These are phyloP conservation scores for Penicillium cosmopolitanum DNA, from an alignment of 495 filamentous ascomycete genomes.

Conservation along the genomic window DNA sequence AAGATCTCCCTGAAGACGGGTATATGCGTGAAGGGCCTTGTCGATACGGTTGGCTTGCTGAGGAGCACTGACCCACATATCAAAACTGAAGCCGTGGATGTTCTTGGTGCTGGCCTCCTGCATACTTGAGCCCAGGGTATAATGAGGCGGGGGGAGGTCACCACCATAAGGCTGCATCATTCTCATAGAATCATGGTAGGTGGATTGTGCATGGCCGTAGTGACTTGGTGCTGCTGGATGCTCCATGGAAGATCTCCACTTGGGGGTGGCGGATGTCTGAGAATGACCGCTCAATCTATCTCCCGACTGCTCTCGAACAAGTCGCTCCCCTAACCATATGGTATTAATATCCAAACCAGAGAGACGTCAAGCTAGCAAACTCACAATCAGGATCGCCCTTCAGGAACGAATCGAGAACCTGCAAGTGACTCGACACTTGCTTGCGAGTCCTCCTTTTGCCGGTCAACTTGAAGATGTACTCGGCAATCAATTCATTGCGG, in stretches of 20 bases:
- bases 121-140: slow-evolving; percentile 41
- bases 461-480: slow-evolving; percentile 74
- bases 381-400: slow-evolving; percentile 60
- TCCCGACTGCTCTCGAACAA: slow-evolving; percentile 45
- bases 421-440: slow-evolving; percentile 95
- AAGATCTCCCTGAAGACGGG: slow-evolving; percentile 49
- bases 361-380: slow-evolving; percentile 12
- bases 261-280: slow-evolving; percentile 35
- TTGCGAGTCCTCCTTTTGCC: slow-evolving; percentile 73
- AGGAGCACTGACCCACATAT: slow-evolving; percentile 55
- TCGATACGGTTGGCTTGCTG: slow-evolving; percentile 46
- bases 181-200: slow-evolving; percentile 41
- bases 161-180: slow-evolving; percentile 39
- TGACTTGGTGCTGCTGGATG: slow-evolving; percentile 38
- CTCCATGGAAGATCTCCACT: slow-evolving; percentile 46
- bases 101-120: slow-evolving; percentile 36
- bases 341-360: not conserved
- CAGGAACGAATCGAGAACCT: slow-evolving; percentile 88
- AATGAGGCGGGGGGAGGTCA: slow-evolving; percentile 43
- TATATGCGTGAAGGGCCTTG: slow-evolving; percentile 52
- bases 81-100: slow-evolving; percentile 51
- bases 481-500: slow-evolving; percentile 88
- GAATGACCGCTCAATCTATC: slow-evolving; percentile 43
- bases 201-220: slow-evolving; percentile 33
- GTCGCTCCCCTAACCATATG: slow-evolving; percentile 39